These are phyloP conservation scores for Didymellaceae sp. DNA, from an alignment of 2,329 filamentous ascomycete species.

Conservation along the genomic window DNA sequence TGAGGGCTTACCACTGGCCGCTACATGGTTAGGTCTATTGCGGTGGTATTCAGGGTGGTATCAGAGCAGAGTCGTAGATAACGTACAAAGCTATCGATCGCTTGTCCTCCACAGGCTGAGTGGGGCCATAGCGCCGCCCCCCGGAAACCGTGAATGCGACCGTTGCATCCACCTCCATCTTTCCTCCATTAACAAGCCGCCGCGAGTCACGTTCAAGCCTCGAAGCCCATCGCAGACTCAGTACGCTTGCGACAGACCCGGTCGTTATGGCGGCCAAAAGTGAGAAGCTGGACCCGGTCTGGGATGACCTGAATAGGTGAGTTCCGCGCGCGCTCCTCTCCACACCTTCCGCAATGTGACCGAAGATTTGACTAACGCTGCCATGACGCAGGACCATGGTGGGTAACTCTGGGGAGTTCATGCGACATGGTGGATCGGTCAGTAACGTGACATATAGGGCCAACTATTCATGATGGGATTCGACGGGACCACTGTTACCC, in stretches of 20 bases:
- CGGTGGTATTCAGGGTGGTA: slow-evolving; percentile 41
- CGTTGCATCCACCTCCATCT: slow-evolving; percentile 42
- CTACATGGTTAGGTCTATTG: slow-evolving; percentile 13
- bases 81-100: slow-evolving; percentile 35
- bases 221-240: slow-evolving; percentile 33
- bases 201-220: slow-evolving; percentile 44
- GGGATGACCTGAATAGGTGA: slow-evolving; percentile 79
- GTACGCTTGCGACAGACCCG: slow-evolving; percentile 52
- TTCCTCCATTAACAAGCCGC: slow-evolving; percentile 42
- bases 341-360: slow-evolving; percentile 35
- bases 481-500: slow-evolving; percentile 82
- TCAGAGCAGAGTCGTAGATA: slow-evolving; percentile 33
- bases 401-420: slow-evolving; percentile 28
- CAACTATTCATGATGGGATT: slow-evolving; percentile 85
- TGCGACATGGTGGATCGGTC: slow-evolving; percentile 31
- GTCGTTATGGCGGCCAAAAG: slow-evolving; percentile 58
- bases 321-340: slow-evolving; percentile 43
- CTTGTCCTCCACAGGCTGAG: slow-evolving; percentile 25
- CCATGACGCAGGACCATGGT: slow-evolving; percentile 54
- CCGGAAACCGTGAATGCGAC: slow-evolving; percentile 41
- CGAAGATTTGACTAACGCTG: slow-evolving; percentile 42
- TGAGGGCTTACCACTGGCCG: slow-evolving; percentile 14
- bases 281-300: slow-evolving; percentile 58
- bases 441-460: slow-evolving; percentile 64
- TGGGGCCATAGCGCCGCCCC: slow-evolving; percentile 33